Evolutionary conservation across 805 yeast species (phyloP), one percentile per base, ranked within the genome.

Genomic region (Starmera amethionina): DNA sequence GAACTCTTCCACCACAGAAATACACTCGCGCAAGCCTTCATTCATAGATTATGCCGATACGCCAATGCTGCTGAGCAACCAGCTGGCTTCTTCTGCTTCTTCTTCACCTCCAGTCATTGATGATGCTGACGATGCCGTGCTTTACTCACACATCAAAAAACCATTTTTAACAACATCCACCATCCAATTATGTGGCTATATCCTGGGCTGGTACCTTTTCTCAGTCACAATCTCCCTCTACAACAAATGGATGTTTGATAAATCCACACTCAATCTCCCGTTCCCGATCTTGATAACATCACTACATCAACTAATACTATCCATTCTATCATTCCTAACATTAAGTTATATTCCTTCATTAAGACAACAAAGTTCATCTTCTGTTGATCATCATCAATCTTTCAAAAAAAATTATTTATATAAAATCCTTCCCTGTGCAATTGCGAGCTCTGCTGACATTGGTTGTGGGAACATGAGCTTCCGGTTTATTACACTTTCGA

Each of bases 201-300:
- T 61, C 3, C 28, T 56, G 8, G 83, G 84, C 5, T 84, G 93
- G 94, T 84, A 82, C 49, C 42, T 70, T 14, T 80, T 81, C 43
- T 79, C 89, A 7, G 64, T 83, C 42, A 62, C 83, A 14, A 75
- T 84, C 15, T 79, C 89, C 8, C 60, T 85, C 28, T 93, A 90
- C 64, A 93, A 93, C 67, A 89, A 89, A 64, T 88, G 97, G 97
- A 90, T 90, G 97, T 93, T 90, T 64, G 89, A 90, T 32, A 57
- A 60, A 6, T 69, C 73, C 9, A 82, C 86, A 15, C 65, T 89
- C 41, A 76, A 84, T 54, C 81, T 93, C 51, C 74, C 77, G 29
- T 93, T 78, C 55, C 98, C 98, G 2, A 73, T 93, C 18, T 63
- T 89, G 27, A 76, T 89, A 40, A 93, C 98, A 0, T 68, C 89